A percentile compares a stretch with the other conserved stretches of the same genome.
These are phyloP conservation scores for Debaryomycetaceae sp. DNA, from an alignment of 1,139 yeast species.

Conservation along the genomic window DNA sequence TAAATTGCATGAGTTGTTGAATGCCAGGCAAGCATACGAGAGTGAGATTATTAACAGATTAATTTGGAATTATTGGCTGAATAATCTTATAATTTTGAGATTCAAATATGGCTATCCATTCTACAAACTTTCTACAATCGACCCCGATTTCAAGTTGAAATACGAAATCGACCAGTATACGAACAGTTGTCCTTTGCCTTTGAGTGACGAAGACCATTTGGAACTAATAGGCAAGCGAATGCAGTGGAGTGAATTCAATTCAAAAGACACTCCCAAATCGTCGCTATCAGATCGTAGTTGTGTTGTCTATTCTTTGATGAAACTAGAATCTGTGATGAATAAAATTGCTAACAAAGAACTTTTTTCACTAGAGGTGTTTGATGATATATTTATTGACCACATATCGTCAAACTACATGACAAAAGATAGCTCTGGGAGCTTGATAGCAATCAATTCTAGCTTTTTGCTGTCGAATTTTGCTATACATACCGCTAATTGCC, in stretches of 20 bases:
- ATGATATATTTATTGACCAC: conserved; percentile 6
- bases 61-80: conserved; percentile 42
- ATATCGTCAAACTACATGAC: conserved; percentile 6
- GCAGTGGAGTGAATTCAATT: conserved; percentile 9
- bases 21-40: conserved; percentile 31
- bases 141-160: conserved; percentile 10
- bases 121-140: conserved; percentile 11
- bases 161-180: conserved; percentile 12
- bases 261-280: conserved; percentile 1
- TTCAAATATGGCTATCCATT: conserved; percentile 41
- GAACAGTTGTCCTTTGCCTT: conserved; percentile 13
- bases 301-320: conserved; percentile 19
- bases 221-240: conserved; percentile 7
- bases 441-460: conserved; percentile 28
- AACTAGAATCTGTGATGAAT: conserved; percentile 27
- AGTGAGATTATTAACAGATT: conserved; percentile 35
- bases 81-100: conserved; percentile 28
- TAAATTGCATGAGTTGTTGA: conserved; percentile 14
- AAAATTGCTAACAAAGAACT: conserved; percentile 19
- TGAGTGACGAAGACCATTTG: conserved; percentile 10
- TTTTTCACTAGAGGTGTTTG: conserved; percentile 1
- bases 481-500: conserved; percentile 19
- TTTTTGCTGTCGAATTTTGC: conserved; percentile 24
- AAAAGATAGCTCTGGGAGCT: conserved; percentile 10
- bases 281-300: conserved; percentile 13